Conservation (phyloP, 148 eudicot genomes). For the Cornus kousa region DNA sequence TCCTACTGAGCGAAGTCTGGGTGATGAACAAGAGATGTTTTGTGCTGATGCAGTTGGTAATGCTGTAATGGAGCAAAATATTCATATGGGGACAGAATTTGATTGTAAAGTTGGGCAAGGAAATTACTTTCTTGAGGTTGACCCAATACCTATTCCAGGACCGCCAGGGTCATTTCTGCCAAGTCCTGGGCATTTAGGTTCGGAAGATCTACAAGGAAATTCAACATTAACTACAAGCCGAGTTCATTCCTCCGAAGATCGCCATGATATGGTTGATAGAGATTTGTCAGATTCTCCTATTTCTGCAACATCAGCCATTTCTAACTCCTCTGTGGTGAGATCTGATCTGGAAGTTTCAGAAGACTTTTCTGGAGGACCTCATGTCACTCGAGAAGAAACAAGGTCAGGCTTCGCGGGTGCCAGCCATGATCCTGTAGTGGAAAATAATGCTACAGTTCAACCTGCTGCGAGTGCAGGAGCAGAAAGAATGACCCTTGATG, state of each 20-base stretch:
- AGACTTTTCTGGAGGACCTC: conserved; percentile 14
- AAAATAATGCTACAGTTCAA: conserved; percentile 19
- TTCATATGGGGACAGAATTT: conserved; percentile 23
- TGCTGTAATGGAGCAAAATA: conserved; percentile 14
- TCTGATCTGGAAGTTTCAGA: conserved; percentile 24
- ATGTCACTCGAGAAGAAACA: conserved; percentile 19
- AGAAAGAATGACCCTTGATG: conserved; percentile 24
- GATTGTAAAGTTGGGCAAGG: conserved; percentile 30
- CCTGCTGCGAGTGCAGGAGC: conserved; percentile 12
- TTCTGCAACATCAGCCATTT: conserved; percentile 53
- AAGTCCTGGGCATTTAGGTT: conserved; percentile 28
- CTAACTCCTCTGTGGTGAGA: conserved; percentile 39
- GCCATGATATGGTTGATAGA: conserved; percentile 35
- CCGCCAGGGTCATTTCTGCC: conserved; percentile 41
- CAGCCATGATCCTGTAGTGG: conserved; percentile 18
- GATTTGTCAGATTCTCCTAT: conserved; percentile 50
- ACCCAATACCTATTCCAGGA: conserved; percentile 36
- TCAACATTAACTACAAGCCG: conserved; percentile 52
- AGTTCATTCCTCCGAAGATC: conserved; percentile 45
- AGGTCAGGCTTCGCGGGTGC: conserved; percentile 28
- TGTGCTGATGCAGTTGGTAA: conserved; percentile 28
- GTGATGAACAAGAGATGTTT: conserved; percentile 32
- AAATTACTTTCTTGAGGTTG: conserved; percentile 34
- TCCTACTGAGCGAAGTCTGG: conserved; percentile 11
- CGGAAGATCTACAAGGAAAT: conserved; percentile 44